Evolutionary conservation across 805 yeast genomes (phyloP).

Genomic region (Ogataea ramenticola): DNA sequence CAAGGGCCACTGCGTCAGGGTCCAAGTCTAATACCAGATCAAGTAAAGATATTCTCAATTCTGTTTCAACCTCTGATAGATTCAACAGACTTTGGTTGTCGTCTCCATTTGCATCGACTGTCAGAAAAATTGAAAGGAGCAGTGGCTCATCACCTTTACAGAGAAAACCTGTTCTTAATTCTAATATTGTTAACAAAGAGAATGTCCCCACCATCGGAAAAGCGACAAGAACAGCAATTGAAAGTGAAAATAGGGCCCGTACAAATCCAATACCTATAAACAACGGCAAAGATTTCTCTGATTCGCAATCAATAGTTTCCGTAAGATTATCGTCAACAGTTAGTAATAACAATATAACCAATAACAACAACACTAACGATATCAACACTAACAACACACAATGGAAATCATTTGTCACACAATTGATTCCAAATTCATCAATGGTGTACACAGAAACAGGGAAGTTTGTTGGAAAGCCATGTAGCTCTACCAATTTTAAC

Average conservation of each 20-base stretch:
- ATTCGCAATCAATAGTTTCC: no score
- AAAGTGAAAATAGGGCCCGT: no score
- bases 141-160: not conserved
- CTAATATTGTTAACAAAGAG: no score
- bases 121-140: not conserved
- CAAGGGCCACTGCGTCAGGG: no score
- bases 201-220: no score
- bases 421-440: constrained; percentile 23
- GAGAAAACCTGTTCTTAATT: no score
- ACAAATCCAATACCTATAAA: no score
- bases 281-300: no score
- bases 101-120: not conserved
- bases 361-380: not conserved
- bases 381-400: constrained; percentile 1
- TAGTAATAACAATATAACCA: not conserved
- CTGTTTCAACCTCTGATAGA: not conserved
- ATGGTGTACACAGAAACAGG: constrained; percentile 25
- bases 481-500: not conserved
- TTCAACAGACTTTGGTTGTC: not conserved
- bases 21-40: not conserved
- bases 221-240: no score
- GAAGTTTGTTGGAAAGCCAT: constrained; percentile 19
- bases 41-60: not conserved
- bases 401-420: constrained; percentile 18
- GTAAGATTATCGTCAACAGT: not conserved